Evolutionary conservation across 345 rosid species (phyloP), one percentile per base, ranked within the genome.

Genomic region (Ceriops tagal): DNA sequence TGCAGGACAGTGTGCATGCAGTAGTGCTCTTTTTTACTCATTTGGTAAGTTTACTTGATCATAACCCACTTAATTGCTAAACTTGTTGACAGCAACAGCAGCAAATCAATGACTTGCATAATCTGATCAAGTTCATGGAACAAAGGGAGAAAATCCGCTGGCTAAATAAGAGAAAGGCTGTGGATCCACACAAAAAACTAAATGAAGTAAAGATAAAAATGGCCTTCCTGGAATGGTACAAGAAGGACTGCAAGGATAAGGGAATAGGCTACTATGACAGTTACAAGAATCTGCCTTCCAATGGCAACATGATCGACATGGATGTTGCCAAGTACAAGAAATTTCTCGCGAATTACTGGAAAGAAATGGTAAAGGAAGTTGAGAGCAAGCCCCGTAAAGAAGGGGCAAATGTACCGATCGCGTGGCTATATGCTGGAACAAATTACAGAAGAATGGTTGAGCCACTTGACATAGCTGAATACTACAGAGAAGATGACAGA

Each of bases 381-480:
- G 84, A 79, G 79, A 79, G 64, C 69, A 85, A 70, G 73, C 95
- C 92, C 56, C 84, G 81, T 64, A 82, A 68, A 7, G 86, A 84
- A 58, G 66, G 24, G 5, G 74, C 76, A 2, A 9, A 24, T 4
- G 71, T 84, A 24, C 70, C 77, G 37, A 46, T 0, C 0, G 64
- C 80, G 19, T 84, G 75, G 88, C 78, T 88, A 4, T 82, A 58
- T 39, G 74, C 77, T 0, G 95, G 90, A 20, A 73, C 82, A 24
- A 83, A 75, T 37, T 92, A 86, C 62, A 70, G 89, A 62, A 85
- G 95, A 65, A 70, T 92, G 86, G 68, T 90, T 5, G 96, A 92
- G 37, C 98, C 96, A 0, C 92, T 92, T 19, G 87, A 83, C n/a
- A 84, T 92, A 35, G 92, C 96, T n/a, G 86, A 87, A 1, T 82